A percentile compares a stretch with the other conserved stretches of the same genome.
phyloP scores from a whole-genome alignment of 441 rosid species.

The Codiaeum variegatum region DNA sequence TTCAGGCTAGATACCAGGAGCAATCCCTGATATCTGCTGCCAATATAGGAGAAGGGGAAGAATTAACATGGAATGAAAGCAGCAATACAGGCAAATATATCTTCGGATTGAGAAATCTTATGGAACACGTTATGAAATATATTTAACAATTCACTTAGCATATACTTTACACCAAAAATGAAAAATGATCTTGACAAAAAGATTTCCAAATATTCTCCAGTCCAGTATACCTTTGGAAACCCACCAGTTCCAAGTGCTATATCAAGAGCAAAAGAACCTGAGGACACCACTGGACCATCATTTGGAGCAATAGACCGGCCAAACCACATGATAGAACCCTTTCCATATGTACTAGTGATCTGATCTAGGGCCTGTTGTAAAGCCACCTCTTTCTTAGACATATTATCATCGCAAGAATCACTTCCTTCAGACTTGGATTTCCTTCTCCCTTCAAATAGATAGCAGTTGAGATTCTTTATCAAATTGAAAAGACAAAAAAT shows the following conservation, averaged over 20 bases:
- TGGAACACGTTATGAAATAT: neutral
- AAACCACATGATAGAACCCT: slow-evolving; percentile 95
- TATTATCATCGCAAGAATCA: slow-evolving; percentile 59
- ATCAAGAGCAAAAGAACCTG: slow-evolving; percentile 85
- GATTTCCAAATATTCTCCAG: neutral
- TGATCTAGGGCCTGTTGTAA: slow-evolving; percentile 85
- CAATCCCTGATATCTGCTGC: neutral
- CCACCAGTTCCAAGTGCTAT: slow-evolving; percentile 88
- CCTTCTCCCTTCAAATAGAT: slow-evolving; percentile 47
- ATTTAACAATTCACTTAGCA: neutral
- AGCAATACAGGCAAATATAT: neutral
- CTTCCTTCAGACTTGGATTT: slow-evolving; percentile 71
- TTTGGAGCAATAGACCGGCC: slow-evolving; percentile 63
- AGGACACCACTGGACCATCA: slow-evolving; percentile 72
- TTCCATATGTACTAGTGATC: slow-evolving; percentile 71
- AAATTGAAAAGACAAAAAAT: neutral
- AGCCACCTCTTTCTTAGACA: slow-evolving; percentile 88
- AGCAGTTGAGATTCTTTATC: slow-evolving; percentile 7
- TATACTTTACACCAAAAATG: neutral
- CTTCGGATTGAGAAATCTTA: neutral
- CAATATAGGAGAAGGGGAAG: neutral
- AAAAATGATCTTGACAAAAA: neutral
- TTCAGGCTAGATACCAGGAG: neutral
- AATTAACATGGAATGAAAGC: neutral
- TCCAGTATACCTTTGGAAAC: slow-evolving; percentile 70